Evolutionary conservation across 495 filamentous ascomycete genomes (phyloP).

Genomic region (Chaetomium fimeti): DNA sequence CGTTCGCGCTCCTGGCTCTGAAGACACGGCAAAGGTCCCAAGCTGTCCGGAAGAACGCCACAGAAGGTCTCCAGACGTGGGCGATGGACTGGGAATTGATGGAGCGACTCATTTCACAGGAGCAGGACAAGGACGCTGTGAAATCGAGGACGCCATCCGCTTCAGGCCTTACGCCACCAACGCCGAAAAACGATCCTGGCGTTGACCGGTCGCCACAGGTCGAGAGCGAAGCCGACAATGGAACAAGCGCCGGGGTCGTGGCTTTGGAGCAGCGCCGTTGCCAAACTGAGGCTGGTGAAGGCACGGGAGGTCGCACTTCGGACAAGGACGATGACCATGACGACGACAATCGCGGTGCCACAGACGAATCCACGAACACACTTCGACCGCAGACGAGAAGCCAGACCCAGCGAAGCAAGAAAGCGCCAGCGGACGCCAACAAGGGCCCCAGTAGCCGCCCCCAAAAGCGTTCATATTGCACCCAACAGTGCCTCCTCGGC

Average conservation of each 20-base stretch:
- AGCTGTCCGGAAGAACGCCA: background rate
- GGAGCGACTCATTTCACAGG: background rate
- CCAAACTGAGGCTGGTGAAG: background rate
- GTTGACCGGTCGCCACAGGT: background rate
- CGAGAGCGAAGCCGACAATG: too few relatives aligned
- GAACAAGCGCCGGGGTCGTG: too few relatives aligned
- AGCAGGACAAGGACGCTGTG: background rate
- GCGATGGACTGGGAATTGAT: background rate
- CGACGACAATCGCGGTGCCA: too few relatives aligned
- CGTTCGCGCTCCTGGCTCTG: background rate
- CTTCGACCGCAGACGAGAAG: too few relatives aligned
- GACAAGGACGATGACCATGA: too few relatives aligned
- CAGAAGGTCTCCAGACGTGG: background rate
- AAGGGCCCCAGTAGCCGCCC: background rate
- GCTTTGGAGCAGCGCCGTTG: too few relatives aligned
- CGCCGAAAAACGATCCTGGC: conserved; percentile 2
- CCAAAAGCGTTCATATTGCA: conserved; percentile 39
- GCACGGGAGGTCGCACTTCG: background rate
- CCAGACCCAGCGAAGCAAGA: background rate
- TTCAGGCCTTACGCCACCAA: conserved; percentile 14
- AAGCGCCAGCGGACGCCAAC: background rate
- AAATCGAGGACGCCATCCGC: conserved; percentile 25
- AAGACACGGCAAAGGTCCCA: background rate
- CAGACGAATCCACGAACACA: too few relatives aligned
- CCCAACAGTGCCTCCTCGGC: conserved; percentile 48